Conservation (phyloP, 164 flowering plant species). For the Vitis labrusca region DNA sequence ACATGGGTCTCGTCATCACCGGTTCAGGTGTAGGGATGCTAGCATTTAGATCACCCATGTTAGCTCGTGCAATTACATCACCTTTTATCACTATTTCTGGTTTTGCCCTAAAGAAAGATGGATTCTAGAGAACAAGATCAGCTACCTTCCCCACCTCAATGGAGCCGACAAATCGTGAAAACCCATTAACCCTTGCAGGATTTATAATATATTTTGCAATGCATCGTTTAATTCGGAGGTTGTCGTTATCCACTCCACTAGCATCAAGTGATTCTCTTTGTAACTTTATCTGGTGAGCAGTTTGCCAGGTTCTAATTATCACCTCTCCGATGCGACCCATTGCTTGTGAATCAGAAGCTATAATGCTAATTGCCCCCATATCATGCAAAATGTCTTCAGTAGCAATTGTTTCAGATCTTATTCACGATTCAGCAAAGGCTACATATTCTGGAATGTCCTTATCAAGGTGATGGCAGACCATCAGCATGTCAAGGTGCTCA, state of each 20-base stretch:
- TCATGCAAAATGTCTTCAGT: constrained; percentile 99
- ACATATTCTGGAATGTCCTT: constrained; percentile 91
- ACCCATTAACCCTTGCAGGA: too few species aligned
- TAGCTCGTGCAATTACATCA: constrained; percentile 91
- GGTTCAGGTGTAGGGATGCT: constrained; percentile 99
- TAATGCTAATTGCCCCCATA: constrained; percentile 97
- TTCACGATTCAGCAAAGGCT: constrained; percentile 95
- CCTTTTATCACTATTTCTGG: constrained; percentile 97
- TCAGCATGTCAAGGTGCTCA: constrained; percentile 99
- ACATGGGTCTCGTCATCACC: constrained; percentile 96
- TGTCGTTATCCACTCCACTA: too few species aligned
- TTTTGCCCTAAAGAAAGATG: constrained; percentile 90
- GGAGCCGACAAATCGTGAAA: too few species aligned
- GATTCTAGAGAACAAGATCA: constrained; percentile 94
- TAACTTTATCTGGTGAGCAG: too few species aligned
- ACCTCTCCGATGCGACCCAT: constrained; percentile 99
- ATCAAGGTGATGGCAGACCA: constrained; percentile 97
- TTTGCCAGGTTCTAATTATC: too few species aligned
- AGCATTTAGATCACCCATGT: constrained; percentile 98
- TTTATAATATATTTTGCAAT: too few species aligned
- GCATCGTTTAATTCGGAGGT: too few species aligned
- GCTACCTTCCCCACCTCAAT: constrained; percentile 81
- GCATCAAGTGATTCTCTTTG: too few species aligned
- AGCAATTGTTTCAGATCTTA: constrained; percentile 94
- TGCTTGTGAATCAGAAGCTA: constrained; percentile 98